Conservation (phyloP, 768 basidiomycete species). For the Kwoniella europaea region DNA sequence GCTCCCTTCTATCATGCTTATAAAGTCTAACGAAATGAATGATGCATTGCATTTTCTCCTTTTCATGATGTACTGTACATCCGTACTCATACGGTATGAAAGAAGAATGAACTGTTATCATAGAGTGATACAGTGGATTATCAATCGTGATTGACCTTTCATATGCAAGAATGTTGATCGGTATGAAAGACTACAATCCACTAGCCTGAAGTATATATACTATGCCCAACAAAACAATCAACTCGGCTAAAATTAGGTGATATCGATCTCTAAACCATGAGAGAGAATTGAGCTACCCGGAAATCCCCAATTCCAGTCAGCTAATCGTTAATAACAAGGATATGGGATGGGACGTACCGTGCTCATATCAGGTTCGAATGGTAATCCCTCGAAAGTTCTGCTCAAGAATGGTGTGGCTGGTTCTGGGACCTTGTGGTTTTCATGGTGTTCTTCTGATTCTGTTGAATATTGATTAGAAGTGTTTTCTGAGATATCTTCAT, state of each 20-base stretch:
- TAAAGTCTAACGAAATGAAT: background rate
- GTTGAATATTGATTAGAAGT: background rate
- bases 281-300: slow-evolving; percentile 5
- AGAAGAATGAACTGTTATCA: too few relatives aligned
- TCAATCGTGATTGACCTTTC: too few relatives aligned
- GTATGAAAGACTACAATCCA: slow-evolving; percentile 7
- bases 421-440: background rate
- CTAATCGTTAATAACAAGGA: background rate
- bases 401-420: slow-evolving; percentile 14
- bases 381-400: slow-evolving; percentile 17
- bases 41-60: background rate
- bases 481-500: background rate
- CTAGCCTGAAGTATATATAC: slow-evolving; percentile 32
- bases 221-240: slow-evolving; percentile 18
- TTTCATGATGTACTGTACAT: background rate
- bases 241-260: slow-evolving; percentile 21
- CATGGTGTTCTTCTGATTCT: background rate
- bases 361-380: slow-evolving; percentile 23
- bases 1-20: slow-evolving; percentile 11
- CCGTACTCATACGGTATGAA: too few relatives aligned
- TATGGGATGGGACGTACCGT: slow-evolving; percentile 5
- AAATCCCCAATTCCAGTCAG: background rate
- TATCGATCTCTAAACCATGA: slow-evolving; percentile 26
- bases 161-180: background rate
- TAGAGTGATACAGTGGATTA: too few relatives aligned